phyloP scores from a whole-genome alignment of 2,329 filamentous ascomycete species.

The Pseudocercospora eumusae region DNA sequence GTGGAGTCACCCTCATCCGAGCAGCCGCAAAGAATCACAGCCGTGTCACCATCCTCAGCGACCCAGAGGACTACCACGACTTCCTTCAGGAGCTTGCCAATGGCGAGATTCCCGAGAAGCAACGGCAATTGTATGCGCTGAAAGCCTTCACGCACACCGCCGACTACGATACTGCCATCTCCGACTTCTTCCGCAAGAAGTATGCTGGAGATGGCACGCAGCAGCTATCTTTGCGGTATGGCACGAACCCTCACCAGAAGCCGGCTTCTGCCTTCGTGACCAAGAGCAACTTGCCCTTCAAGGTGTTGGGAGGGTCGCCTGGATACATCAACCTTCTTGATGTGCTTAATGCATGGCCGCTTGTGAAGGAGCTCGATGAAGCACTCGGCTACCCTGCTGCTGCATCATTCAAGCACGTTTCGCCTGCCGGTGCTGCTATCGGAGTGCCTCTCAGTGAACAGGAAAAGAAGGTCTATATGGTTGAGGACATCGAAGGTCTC shows the following conservation, averaged over 20 bases:
- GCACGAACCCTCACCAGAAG: conserved; percentile 97
- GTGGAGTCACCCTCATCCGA: conserved; percentile 91
- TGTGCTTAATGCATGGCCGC: conserved; percentile 91
- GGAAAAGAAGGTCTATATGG: conserved; percentile 97
- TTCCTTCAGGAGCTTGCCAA: conserved; percentile 88
- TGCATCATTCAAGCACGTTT: conserved; percentile 98
- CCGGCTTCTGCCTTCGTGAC: conserved; percentile 81
- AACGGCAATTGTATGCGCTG: conserved; percentile 84
- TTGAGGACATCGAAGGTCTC: conserved; percentile 88
- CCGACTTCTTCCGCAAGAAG: conserved; percentile 95
- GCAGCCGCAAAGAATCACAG: conserved; percentile 98
- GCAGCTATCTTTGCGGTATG: conserved; percentile 85
- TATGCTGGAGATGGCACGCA: conserved; percentile 85
- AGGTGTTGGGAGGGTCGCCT: conserved; percentile 82
- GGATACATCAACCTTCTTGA: conserved; percentile 98
- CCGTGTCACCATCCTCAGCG: conserved; percentile 92
- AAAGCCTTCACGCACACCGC: conserved; percentile 99
- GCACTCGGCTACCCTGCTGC: conserved; percentile 86
- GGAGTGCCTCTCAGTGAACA: conserved; percentile 81
- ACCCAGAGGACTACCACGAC: conserved; percentile 88
- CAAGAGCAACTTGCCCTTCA: conserved; percentile 82
- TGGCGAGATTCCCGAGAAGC: conserved; percentile 81
- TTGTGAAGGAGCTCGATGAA: conserved; percentile 93
- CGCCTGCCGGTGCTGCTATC: conserved; percentile 91
- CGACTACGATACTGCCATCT: conserved; percentile 92